Conservation (phyloP, 495 filamentous ascomycete species). For the Wilcoxina mikolae region DNA sequence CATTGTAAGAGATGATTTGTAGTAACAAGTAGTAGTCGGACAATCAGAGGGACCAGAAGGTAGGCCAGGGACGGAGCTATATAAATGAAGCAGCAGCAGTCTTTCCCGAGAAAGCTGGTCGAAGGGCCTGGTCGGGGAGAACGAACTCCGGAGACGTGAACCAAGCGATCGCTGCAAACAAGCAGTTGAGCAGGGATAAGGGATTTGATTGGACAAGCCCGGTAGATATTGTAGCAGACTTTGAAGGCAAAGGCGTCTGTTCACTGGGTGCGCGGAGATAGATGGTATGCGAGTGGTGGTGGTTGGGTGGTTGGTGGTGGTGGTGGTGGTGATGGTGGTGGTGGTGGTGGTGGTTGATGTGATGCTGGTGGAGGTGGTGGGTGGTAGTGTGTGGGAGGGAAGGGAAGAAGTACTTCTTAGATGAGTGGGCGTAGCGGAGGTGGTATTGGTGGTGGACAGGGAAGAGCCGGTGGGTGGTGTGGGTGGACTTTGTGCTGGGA, state of each 20-base stretch:
- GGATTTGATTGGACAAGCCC: neutral
- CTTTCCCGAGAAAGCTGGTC: neutral
- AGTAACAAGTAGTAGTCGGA: neutral
- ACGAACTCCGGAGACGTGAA: no score
- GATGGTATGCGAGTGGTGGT: neutral
- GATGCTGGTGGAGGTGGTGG: neutral
- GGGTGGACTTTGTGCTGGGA: neutral
- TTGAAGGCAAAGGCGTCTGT: neutral
- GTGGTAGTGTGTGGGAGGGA: neutral
- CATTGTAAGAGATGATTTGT: neutral
- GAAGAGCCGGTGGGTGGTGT: neutral
- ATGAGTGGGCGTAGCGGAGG: neutral
- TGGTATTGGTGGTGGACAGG: neutral
- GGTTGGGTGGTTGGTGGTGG: neutral
- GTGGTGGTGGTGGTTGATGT: neutral
- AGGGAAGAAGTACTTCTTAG: neutral
- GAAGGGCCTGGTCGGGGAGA: neutral
- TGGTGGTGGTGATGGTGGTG: neutral
- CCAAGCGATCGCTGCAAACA: neutral
- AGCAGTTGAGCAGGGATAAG: neutral
- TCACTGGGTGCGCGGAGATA: neutral
- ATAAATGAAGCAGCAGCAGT: neutral
- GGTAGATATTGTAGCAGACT: neutral
- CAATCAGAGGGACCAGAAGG: neutral
- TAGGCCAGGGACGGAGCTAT: neutral